phyloP scores from a whole-genome alignment of 331 rosid genomes.

The Malus hybrid region DNA sequence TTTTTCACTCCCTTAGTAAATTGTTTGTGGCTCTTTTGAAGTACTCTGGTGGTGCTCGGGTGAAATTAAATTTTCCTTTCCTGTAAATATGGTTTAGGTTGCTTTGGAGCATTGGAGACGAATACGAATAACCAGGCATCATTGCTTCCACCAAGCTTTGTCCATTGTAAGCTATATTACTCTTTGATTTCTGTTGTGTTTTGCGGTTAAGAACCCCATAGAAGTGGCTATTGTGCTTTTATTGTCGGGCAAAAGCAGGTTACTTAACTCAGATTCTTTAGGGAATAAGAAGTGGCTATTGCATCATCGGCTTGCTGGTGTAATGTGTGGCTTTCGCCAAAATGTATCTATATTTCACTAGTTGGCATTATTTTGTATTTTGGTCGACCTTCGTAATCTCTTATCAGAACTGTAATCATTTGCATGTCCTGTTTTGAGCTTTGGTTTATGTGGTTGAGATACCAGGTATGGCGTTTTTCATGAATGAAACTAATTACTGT shows the following conservation, averaged over 20 bases:
- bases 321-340: background rate
- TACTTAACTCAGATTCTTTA: background rate
- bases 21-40: slow-evolving; percentile 4
- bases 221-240: background rate
- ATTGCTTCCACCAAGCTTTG: slow-evolving; percentile 5
- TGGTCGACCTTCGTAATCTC: background rate
- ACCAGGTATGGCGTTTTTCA: background rate
- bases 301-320: background rate
- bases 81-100: slow-evolving; percentile 41
- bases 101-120: slow-evolving; percentile 45
- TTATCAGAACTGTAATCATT: background rate
- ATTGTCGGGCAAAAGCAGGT: background rate
- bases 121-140: slow-evolving; percentile 23
- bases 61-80: slow-evolving; percentile 11
- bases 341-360: background rate
- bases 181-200: background rate
- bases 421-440: background rate
- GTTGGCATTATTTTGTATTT: background rate
- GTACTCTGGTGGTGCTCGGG: background rate
- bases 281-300: background rate
- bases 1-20: background rate
- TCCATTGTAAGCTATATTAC: slow-evolving; percentile 29
- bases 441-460: background rate
- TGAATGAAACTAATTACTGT: background rate
- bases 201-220: background rate